Conservation (phyloP, 2,329 filamentous ascomycete species). For the Sarocladium brachiariae region DNA sequence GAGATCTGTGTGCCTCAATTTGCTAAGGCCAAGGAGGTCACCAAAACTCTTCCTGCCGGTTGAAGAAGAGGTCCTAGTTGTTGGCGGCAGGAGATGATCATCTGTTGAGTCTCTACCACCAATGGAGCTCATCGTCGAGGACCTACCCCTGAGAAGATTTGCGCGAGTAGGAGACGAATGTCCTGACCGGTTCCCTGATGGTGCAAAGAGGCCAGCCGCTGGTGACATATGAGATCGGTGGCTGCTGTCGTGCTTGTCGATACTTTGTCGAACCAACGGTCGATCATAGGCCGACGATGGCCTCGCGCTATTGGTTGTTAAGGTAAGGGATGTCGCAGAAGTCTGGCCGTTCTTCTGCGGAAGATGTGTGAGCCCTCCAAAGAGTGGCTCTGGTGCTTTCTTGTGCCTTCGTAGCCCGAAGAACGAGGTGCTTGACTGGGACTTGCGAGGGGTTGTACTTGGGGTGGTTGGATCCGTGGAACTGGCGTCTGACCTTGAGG, state of each 20-base stretch:
- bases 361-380: conserved; percentile 71
- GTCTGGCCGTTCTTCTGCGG: conserved; percentile 59
- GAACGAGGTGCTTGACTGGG: conserved; percentile 62
- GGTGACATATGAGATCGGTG: conserved; percentile 29
- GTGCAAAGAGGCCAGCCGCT: conserved; percentile 38
- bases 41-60: conserved; percentile 92
- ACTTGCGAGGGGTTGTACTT: conserved; percentile 52
- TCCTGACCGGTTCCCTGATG: conserved; percentile 39
- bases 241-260: conserved; percentile 24
- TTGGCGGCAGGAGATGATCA: conserved; percentile 59
- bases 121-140: conserved; percentile 83
- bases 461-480: conserved; percentile 60
- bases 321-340: conserved; percentile 36
- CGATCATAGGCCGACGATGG: conserved; percentile 26
- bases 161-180: conserved; percentile 63
- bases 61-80: conserved; percentile 73
- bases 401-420: conserved; percentile 75
- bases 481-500: conserved; percentile 82
- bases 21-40: conserved; percentile 72
- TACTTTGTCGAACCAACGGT: background rate
- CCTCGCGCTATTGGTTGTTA: conserved; percentile 22
- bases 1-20: conserved; percentile 73
- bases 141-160: conserved; percentile 63
- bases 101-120: conserved; percentile 62
- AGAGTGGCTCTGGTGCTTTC: conserved; percentile 68